Conservation (phyloP, 306 rosid genomes). For the Ceratonia siliqua region DNA sequence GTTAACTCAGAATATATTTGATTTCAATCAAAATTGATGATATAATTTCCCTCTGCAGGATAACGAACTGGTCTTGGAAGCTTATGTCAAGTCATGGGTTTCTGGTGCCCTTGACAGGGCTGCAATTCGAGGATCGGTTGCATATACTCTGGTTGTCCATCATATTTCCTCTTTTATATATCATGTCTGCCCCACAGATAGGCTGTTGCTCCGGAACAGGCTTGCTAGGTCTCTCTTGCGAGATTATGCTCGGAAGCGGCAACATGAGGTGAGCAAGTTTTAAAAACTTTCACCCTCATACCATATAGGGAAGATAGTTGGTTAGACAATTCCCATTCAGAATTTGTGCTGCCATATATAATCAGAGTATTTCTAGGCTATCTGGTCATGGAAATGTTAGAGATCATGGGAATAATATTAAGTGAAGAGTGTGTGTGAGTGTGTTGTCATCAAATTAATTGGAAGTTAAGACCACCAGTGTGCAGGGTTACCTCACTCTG, state of each 20-base stretch:
- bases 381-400: slow-evolving; percentile 21
- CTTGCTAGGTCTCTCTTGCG: slow-evolving; percentile 76
- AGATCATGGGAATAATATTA: not conserved
- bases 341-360: slow-evolving; percentile 10
- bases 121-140: slow-evolving; percentile 69
- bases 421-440: not conserved
- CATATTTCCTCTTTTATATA: slow-evolving; percentile 83
- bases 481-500: not conserved
- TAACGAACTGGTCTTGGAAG: slow-evolving; percentile 69
- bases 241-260: slow-evolving; percentile 67
- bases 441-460: not conserved
- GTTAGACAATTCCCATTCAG: not conserved
- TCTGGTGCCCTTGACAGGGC: slow-evolving; percentile 89
- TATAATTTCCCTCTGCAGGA: slow-evolving; percentile 53
- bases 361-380: not conserved
- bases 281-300: slow-evolving; percentile 19
- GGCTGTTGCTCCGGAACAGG: slow-evolving; percentile 63
- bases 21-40: slow-evolving; percentile 20
- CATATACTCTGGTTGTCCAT: slow-evolving; percentile 64
- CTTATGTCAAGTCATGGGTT: slow-evolving; percentile 81
- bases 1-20: not conserved
- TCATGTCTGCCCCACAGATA: slow-evolving; percentile 41
- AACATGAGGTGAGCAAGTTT: slow-evolving; percentile 63
- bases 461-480: not conserved
- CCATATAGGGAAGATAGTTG: not conserved